phyloP scores from a whole-genome alignment of 495 filamentous ascomycete species.

The Parmelia sp. region DNA sequence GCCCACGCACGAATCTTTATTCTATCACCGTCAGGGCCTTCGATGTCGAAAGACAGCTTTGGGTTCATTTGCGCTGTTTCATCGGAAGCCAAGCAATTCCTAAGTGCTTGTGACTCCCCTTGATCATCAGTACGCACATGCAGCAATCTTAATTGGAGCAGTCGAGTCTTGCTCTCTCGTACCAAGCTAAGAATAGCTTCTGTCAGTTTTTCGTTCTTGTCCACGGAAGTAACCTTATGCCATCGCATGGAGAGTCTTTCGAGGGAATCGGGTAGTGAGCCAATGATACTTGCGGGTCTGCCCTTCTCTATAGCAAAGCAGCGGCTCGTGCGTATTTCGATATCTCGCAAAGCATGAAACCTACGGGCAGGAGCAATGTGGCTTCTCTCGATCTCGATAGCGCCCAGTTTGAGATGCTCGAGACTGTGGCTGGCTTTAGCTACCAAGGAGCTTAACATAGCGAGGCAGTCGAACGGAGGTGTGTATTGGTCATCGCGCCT shows the following conservation, averaged over 20 bases:
- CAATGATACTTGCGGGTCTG: not conserved
- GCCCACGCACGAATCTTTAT: not conserved
- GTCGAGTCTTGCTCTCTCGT: not conserved
- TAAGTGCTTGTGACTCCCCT: not conserved
- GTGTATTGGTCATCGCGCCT: not conserved
- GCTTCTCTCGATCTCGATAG: not conserved
- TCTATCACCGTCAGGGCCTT: not conserved
- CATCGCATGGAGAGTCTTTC: not conserved
- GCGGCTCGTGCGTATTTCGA: not conserved
- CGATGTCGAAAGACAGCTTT: not conserved
- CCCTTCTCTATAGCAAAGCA: not conserved
- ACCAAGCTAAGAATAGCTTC: not conserved
- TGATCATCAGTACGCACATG: not conserved
- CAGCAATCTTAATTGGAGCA: not conserved
- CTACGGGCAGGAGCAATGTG: not conserved
- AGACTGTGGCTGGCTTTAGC: not conserved
- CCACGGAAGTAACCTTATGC: not conserved
- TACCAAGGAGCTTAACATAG: not conserved
- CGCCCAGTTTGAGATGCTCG: not conserved
- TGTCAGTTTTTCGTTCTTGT: not conserved
- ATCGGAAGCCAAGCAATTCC: not conserved
- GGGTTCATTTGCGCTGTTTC: not conserved
- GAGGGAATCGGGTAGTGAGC: not conserved
- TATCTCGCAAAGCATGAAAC: not conserved
- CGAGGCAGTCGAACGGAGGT: not conserved